Conservation (phyloP, 257 asterid species). For the Solanum sejunctum region DNA sequence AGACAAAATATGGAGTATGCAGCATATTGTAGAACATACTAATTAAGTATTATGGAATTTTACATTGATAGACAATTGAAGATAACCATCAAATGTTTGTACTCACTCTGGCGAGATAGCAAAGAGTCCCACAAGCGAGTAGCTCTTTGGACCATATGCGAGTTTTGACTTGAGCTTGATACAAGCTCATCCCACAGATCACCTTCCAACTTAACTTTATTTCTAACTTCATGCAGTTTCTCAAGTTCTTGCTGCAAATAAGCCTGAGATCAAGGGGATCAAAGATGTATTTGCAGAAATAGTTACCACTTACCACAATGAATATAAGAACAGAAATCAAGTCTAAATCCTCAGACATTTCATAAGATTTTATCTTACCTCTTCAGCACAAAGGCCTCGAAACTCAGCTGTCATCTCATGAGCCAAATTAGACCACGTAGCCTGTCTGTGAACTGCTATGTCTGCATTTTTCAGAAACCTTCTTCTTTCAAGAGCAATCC, state of each 20-base stretch:
- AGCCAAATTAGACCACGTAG: slow-evolving; percentile 93
- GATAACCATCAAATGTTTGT: not conserved
- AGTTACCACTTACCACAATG: slow-evolving; percentile 2
- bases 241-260: slow-evolving; percentile 98
- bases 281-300: not conserved
- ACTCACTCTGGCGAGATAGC: slow-evolving; percentile 90
- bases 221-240: slow-evolving; percentile 82
- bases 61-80: not conserved
- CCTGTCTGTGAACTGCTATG: slow-evolving; percentile 89
- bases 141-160: slow-evolving; percentile 97
- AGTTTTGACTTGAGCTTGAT: slow-evolving; percentile 96
- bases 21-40: not conserved
- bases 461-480: slow-evolving; percentile 89
- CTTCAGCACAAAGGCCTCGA: slow-evolving; percentile 98
- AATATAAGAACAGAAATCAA: not conserved
- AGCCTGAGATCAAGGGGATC: slow-evolving; percentile 43
- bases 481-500: slow-evolving; percentile 98
- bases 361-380: slow-evolving; percentile 31
- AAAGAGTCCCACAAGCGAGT: slow-evolving; percentile 96
- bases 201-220: slow-evolving; percentile 94
- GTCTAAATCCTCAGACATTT: not conserved
- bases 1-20: not conserved
- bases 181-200: slow-evolving; percentile 97
- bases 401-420: slow-evolving; percentile 99
- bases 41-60: not conserved